A percentile compares a stretch with the other conserved stretches of the same genome.
These are phyloP conservation scores for Pichia sp. DNA, from an alignment of 1,139 yeast genomes.

Conservation along the genomic window DNA sequence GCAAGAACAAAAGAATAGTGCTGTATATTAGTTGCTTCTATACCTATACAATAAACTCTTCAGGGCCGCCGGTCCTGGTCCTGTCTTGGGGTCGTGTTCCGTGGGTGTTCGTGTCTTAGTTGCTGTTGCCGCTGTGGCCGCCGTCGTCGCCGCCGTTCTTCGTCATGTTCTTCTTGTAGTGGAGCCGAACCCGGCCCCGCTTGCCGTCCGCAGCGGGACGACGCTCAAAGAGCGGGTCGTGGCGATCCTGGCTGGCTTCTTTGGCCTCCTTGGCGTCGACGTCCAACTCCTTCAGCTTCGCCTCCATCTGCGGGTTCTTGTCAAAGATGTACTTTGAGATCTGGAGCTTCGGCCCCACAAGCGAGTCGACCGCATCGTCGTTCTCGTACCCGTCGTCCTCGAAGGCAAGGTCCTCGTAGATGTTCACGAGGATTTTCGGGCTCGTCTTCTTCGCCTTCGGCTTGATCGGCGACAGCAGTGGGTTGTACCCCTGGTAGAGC, in stretches of 20 bases:
- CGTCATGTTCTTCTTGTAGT: conserved; percentile 10
- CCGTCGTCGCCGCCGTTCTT: background rate
- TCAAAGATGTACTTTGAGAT: conserved; percentile 20
- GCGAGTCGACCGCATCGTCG: conserved; percentile 12
- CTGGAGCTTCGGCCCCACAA: conserved; percentile 18
- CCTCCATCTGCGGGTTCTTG: conserved; percentile 18
- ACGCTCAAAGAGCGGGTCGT: conserved; percentile 1
- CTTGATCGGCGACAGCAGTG: conserved; percentile 30
- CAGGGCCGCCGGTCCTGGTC: too few relatives aligned
- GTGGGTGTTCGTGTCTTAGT: too few relatives aligned
- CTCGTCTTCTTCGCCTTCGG: conserved; percentile 22
- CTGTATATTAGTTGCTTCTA: background rate
- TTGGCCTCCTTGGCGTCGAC: background rate
- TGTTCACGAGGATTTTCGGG: conserved; percentile 16
- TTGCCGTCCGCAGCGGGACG: background rate
- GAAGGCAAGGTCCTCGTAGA: conserved; percentile 15
- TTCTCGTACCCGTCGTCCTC: conserved; percentile 15
- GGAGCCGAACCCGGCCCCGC: conserved; percentile 13
- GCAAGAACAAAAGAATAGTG: too few relatives aligned
- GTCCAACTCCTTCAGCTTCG: conserved; percentile 13
- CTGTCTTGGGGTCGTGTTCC: too few relatives aligned
- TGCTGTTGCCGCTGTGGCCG: too few relatives aligned
- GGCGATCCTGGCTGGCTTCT: background rate
- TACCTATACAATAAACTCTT: background rate
- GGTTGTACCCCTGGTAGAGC: conserved; percentile 32